These are phyloP conservation scores for Dendrobium chrysotoxum DNA, from an alignment of 106 monocot genomes.

Conservation along the genomic window DNA sequence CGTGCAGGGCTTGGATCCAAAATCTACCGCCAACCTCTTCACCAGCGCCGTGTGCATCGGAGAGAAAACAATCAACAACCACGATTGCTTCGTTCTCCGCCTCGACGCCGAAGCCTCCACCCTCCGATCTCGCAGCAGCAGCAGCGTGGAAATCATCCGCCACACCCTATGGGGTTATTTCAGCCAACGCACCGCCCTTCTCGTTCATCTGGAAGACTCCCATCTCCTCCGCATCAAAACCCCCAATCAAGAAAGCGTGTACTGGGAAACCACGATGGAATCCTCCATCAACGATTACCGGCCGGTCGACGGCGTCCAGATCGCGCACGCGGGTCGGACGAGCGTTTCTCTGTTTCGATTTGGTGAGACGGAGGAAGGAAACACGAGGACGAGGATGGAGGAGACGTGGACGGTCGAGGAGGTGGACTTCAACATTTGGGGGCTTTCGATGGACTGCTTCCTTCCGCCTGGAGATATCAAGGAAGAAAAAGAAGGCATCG, in stretches of 20 bases:
- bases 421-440: constrained; percentile 46
- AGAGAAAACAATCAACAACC: constrained; percentile 56
- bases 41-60: constrained; percentile 48
- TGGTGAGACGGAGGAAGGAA: constrained; percentile 28
- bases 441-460: constrained; percentile 42
- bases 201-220: constrained; percentile 62
- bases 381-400: constrained; percentile 56
- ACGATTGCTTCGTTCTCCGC: constrained; percentile 68
- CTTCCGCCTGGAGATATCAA: constrained; percentile 35
- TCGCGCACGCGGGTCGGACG: constrained; percentile 64
- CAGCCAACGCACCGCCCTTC: constrained; percentile 72
- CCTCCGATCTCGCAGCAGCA: constrained; percentile 54
- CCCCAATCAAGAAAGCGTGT: constrained; percentile 21
- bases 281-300: constrained; percentile 56
- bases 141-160: constrained; percentile 53
- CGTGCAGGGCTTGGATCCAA: constrained; percentile 73
- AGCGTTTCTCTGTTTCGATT: constrained; percentile 50
- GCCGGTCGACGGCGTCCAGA: constrained; percentile 57
- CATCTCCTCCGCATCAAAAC: constrained; percentile 54
- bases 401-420: constrained; percentile 67
- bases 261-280: constrained; percentile 79
- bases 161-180: constrained; percentile 88
- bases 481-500: constrained; percentile 10
- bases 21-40: constrained; percentile 70
- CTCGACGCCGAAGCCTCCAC: constrained; percentile 42